Conservation (phyloP, 306 rosid species). For the Ziziphus jujuba region DNA sequence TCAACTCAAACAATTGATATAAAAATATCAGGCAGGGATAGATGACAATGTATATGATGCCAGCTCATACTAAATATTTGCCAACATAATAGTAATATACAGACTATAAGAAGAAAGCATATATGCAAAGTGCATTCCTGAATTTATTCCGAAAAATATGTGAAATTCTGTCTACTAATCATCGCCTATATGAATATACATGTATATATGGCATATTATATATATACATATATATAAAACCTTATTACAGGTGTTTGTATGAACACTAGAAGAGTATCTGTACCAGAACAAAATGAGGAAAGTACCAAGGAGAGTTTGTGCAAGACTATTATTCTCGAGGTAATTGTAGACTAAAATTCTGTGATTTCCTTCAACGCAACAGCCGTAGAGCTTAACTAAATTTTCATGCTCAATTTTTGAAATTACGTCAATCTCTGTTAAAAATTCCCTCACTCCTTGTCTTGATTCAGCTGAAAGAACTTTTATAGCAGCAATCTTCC, state of each 20-base stretch:
- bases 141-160: background rate
- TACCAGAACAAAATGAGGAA: constrained; percentile 4
- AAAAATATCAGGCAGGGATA: background rate
- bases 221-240: too few relatives aligned
- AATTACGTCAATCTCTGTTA: constrained; percentile 90
- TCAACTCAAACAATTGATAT: constrained; percentile 2
- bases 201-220: too few relatives aligned
- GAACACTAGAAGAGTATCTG: background rate
- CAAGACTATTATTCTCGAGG: constrained; percentile 90
- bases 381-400: constrained; percentile 87
- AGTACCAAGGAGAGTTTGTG: constrained; percentile 82
- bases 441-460: constrained; percentile 90
- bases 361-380: constrained; percentile 72
- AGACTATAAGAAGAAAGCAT: background rate
- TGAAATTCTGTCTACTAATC: background rate
- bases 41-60: background rate
- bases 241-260: too few relatives aligned
- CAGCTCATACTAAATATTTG: constrained; percentile 6
- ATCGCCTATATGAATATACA: background rate
- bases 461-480: constrained; percentile 87
- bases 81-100: background rate
- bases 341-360: constrained; percentile 92
- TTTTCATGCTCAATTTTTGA: constrained; percentile 83
- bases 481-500: constrained; percentile 88
- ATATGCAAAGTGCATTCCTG: background rate